Conservation (phyloP, 75 land plant species). For the Pinus tabuliformis region DNA sequence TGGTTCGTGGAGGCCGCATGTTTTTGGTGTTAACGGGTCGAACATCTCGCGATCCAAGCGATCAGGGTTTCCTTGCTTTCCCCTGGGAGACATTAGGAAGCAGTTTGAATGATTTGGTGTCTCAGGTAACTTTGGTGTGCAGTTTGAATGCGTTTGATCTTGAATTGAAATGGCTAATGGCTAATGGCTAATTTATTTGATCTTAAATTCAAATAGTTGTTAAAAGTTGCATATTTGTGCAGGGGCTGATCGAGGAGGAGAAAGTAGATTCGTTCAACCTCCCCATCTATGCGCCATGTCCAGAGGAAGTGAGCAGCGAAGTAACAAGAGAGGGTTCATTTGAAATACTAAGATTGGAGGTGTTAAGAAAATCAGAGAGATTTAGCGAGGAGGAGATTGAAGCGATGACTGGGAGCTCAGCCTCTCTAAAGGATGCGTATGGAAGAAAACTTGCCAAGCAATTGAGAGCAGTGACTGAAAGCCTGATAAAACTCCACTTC, state of each 20-base stretch:
- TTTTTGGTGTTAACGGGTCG: slow-evolving; percentile 20
- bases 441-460: neutral
- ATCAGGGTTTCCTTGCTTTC: neutral
- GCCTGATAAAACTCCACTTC: neutral
- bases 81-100: neutral
- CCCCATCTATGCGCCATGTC: slow-evolving; percentile 25
- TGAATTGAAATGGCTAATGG: neutral
- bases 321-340: slow-evolving; percentile 37
- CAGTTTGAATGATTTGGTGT: slow-evolving; percentile 24
- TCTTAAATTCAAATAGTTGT: too few relatives aligned
- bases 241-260: slow-evolving; percentile 32
- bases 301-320: slow-evolving; percentile 17
- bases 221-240: neutral
- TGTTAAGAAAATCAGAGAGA: neutral
- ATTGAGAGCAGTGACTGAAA: neutral
- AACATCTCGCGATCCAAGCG: slow-evolving; percentile 3
- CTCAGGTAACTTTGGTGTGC: slow-evolving; percentile 10
- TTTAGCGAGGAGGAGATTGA: neutral
- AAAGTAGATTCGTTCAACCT: slow-evolving; percentile 36
- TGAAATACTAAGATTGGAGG: slow-evolving; percentile 8
- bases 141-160: neutral
- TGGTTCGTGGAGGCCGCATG: slow-evolving; percentile 24
- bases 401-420: neutral
- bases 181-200: too few relatives aligned
- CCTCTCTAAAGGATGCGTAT: too few relatives aligned